Percentiles rank a stretch among this genome's conserved stretches.
phyloP scores from a whole-genome alignment of 2,329 filamentous ascomycete genomes.

The Chrysoporthe puriensis region DNA sequence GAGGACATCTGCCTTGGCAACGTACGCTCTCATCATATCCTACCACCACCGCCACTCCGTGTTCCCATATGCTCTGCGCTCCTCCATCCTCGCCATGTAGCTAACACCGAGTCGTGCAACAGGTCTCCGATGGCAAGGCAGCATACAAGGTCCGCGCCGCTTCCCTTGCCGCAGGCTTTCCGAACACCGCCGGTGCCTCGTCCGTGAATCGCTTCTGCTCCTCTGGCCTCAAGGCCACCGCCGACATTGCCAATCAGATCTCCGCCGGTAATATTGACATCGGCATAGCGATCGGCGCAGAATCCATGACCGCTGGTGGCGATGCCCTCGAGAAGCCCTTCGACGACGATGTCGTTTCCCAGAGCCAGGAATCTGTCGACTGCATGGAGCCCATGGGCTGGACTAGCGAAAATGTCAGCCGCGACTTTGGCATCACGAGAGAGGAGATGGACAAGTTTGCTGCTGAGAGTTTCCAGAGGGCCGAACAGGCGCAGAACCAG shows the following conservation, averaged over 20 bases:
- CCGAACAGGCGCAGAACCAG: conserved; percentile 86
- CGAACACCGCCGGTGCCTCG: conserved; percentile 81
- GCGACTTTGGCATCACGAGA: conserved; percentile 83
- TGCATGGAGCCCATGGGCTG: conserved; percentile 97
- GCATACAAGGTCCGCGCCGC: conserved; percentile 91
- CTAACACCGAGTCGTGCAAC: conserved; percentile 3
- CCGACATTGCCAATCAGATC: conserved; percentile 93
- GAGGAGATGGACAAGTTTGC: conserved; percentile 84
- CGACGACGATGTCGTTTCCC: conserved; percentile 71
- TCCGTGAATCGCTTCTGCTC: conserved; percentile 97
- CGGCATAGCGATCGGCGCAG: conserved; percentile 85
- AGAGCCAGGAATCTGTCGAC: conserved; percentile 77
- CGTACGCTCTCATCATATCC: conserved; percentile 48
- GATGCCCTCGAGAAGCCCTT: conserved; percentile 75
- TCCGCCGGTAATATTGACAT: conserved; percentile 78
- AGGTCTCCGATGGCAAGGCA: conserved; percentile 84
- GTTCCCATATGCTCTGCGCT: neutral
- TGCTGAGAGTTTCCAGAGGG: conserved; percentile 83
- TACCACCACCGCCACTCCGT: neutral
- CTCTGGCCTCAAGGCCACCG: conserved; percentile 91
- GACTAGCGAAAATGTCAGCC: conserved; percentile 93
- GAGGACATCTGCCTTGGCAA: conserved; percentile 95
- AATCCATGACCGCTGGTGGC: conserved; percentile 80
- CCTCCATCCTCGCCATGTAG: neutral
- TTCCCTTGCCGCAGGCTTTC: conserved; percentile 87